phyloP scores from a whole-genome alignment of 2,329 filamentous ascomycete genomes.

The Paramyrothecium sp. region DNA sequence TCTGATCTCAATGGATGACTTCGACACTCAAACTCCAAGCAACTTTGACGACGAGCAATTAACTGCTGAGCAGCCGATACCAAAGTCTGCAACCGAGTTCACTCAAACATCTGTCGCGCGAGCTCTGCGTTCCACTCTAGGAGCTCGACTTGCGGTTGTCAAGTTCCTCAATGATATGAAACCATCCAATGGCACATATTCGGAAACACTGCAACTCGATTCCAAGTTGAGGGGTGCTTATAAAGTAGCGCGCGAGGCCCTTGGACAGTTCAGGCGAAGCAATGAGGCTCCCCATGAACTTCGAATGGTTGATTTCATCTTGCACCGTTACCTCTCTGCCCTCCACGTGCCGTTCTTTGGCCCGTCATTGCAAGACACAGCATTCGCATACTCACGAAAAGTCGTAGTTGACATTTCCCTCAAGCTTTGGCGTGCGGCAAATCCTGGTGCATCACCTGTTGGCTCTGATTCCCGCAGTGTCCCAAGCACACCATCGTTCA shows the following conservation, averaged over 20 bases:
- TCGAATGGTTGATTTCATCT: slow-evolving; percentile 47
- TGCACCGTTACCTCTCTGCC: slow-evolving; percentile 52
- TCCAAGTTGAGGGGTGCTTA: slow-evolving; percentile 39
- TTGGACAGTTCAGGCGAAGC: slow-evolving; percentile 22
- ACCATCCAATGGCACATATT: slow-evolving; percentile 33
- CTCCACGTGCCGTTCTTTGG: slow-evolving; percentile 55
- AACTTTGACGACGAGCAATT: slow-evolving; percentile 54
- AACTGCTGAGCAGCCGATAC: slow-evolving; percentile 20
- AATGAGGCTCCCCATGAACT: slow-evolving; percentile 29
- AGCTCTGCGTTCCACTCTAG: slow-evolving; percentile 40
- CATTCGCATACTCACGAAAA: slow-evolving; percentile 50
- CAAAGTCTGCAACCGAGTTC: slow-evolving; percentile 31
- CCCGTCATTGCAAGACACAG: slow-evolving; percentile 35
- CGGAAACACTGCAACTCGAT: slow-evolving; percentile 43
- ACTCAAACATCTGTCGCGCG: slow-evolving; percentile 40
- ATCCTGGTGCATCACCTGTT: slow-evolving; percentile 16
- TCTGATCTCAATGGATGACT: slow-evolving; percentile 43
- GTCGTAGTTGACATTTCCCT: slow-evolving; percentile 45
- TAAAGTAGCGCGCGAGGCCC: slow-evolving; percentile 32
- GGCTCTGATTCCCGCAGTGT: neutral
- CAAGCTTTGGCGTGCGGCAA: slow-evolving; percentile 41
- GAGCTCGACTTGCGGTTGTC: slow-evolving; percentile 38
- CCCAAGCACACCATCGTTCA: slow-evolving; percentile 5
- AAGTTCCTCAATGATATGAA: slow-evolving; percentile 42
- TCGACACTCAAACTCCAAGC: slow-evolving; percentile 47